A percentile compares a stretch with the other conserved stretches of the same genome.
These are phyloP conservation scores for Huntiella abstrusa DNA, from an alignment of 2,329 filamentous ascomycete genomes.

Conservation along the genomic window DNA sequence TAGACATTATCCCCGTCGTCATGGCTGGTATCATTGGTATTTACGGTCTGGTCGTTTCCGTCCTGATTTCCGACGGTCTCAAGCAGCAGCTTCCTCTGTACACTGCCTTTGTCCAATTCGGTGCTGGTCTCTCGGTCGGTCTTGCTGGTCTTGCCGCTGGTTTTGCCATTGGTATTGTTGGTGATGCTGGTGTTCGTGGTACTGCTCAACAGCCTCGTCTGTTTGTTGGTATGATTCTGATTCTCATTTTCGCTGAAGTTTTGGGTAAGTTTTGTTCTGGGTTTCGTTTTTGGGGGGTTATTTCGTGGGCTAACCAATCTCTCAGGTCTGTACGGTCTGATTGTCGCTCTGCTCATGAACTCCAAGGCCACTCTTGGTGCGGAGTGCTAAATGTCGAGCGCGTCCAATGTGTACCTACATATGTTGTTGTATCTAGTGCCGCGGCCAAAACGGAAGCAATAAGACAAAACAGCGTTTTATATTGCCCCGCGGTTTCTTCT, in stretches of 20 bases:
- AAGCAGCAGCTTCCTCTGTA: slow-evolving; percentile 55
- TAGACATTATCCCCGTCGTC: slow-evolving; percentile 98
- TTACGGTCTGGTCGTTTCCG: slow-evolving; percentile 78
- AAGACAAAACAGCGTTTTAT: too few relatives aligned
- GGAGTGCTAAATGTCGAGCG: slow-evolving; percentile 31
- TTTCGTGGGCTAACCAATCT: background rate
- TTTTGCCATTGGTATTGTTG: slow-evolving; percentile 75
- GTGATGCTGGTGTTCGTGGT: slow-evolving; percentile 75
- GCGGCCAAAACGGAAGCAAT: too few relatives aligned
- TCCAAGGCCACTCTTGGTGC: slow-evolving; percentile 58
- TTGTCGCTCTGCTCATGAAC: slow-evolving; percentile 99
- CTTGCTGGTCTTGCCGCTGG: slow-evolving; percentile 68
- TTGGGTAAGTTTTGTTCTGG: slow-evolving; percentile 47
- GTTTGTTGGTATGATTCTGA: slow-evolving; percentile 95
- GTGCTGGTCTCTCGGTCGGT: slow-evolving; percentile 66
- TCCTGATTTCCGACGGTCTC: slow-evolving; percentile 67
- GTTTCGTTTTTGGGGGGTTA: background rate
- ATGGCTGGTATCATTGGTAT: slow-evolving; percentile 99
- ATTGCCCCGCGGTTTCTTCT: too few relatives aligned
- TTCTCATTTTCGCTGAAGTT: slow-evolving; percentile 99
- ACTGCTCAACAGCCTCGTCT: slow-evolving; percentile 69
- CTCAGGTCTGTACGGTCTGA: slow-evolving; percentile 91
- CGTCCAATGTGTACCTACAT: background rate
- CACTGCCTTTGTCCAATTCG: slow-evolving; percentile 71
- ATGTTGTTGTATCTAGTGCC: too few relatives aligned